Conservation (phyloP, 495 filamentous ascomycete species). For the Penicillium odoratum region DNA sequence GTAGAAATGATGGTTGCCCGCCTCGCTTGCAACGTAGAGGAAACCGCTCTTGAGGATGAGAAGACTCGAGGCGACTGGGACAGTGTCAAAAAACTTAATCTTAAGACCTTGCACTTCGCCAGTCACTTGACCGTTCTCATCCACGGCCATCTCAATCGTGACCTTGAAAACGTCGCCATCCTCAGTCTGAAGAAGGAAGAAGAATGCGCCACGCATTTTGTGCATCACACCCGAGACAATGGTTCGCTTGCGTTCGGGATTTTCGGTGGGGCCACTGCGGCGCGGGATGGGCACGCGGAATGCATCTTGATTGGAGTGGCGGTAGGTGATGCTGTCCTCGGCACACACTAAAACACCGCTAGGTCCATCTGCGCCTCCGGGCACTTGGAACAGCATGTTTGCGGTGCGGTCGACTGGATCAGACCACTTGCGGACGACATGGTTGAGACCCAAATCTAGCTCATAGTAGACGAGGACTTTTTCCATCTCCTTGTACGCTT, state of each 20-base stretch:
- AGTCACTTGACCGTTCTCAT: conserved; percentile 73
- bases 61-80: conserved; percentile 80
- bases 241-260: conserved; percentile 82
- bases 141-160: conserved; percentile 85
- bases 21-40: conserved; percentile 88
- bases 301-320: conserved; percentile 86
- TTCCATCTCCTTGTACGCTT: conserved; percentile 77
- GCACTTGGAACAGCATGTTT: conserved; percentile 90
- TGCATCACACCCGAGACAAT: conserved; percentile 94
- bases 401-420: conserved; percentile 90
- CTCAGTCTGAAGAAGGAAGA: conserved; percentile 92
- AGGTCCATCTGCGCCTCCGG: conserved; percentile 89
- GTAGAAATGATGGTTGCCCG: conserved; percentile 92
- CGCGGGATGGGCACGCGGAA: conserved; percentile 90
- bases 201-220: conserved; percentile 95
- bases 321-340: conserved; percentile 91
- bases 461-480: conserved; percentile 96
- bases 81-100: conserved; percentile 98
- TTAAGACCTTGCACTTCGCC: conserved; percentile 79
- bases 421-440: conserved; percentile 94
- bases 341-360: conserved; percentile 94
- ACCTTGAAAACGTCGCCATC: conserved; percentile 98
- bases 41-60: conserved; percentile 96
- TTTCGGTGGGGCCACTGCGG: conserved; percentile 80
- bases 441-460: conserved; percentile 93